Evolutionary conservation across 2,329 filamentous ascomycete species (phyloP).

Genomic region (Tolypocladium ovalisporum): DNA sequence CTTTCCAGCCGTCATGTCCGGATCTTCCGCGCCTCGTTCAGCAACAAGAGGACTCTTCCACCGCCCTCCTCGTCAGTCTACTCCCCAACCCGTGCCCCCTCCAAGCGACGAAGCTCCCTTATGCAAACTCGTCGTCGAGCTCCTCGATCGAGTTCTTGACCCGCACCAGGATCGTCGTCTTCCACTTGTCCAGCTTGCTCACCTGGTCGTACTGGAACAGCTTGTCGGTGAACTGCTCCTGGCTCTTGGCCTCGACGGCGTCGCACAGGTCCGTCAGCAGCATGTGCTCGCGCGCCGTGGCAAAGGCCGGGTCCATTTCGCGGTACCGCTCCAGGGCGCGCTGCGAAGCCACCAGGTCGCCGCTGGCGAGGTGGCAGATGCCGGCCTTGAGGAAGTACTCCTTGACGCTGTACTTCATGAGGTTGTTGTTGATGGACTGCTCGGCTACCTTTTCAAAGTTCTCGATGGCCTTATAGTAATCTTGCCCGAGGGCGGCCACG

Average conservation of each 20-base stretch:
- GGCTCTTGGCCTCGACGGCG: slow-evolving; percentile 65
- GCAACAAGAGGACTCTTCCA: neutral
- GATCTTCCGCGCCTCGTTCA: neutral
- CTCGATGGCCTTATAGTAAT: slow-evolving; percentile 76
- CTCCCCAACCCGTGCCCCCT: neutral
- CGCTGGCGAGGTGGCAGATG: slow-evolving; percentile 69
- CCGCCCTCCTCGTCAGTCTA: neutral
- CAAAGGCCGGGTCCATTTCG: slow-evolving; percentile 69
- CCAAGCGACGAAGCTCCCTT: slow-evolving; percentile 4
- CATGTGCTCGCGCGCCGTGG: slow-evolving; percentile 68
- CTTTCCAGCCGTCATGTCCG: neutral
- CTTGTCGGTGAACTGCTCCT: slow-evolving; percentile 76
- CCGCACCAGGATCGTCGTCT: slow-evolving; percentile 73
- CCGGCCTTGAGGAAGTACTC: slow-evolving; percentile 93
- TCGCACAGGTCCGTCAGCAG: slow-evolving; percentile 67
- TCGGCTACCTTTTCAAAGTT: slow-evolving; percentile 77
- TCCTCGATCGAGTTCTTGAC: slow-evolving; percentile 76
- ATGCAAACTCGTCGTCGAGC: slow-evolving; percentile 31
- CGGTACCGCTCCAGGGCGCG: slow-evolving; percentile 74
- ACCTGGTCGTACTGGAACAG: slow-evolving; percentile 84
- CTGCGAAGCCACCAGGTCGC: slow-evolving; percentile 67
- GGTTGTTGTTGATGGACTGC: slow-evolving; percentile 72
- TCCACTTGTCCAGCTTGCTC: slow-evolving; percentile 94
- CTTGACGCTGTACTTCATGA: slow-evolving; percentile 91
- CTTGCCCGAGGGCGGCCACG: slow-evolving; percentile 65